phyloP scores from a whole-genome alignment of 2,329 filamentous ascomycete species.

The Trichoderma oligosporum region DNA sequence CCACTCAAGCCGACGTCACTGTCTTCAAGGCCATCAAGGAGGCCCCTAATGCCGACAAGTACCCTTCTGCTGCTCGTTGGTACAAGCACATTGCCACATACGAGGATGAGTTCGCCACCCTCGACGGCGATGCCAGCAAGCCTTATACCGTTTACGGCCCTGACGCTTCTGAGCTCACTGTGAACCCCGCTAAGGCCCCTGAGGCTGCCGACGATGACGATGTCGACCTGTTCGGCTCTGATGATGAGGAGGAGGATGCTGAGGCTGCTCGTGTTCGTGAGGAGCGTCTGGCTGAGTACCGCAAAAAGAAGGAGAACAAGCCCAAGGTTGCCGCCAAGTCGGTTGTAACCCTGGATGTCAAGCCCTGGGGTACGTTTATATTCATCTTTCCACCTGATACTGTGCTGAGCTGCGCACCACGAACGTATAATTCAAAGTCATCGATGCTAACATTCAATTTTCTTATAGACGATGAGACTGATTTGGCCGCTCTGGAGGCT shows the following conservation, averaged over 20 bases:
- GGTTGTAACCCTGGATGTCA: conserved; percentile 90
- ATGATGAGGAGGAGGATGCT: conserved; percentile 90
- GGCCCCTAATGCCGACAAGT: conserved; percentile 76
- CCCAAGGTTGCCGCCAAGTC: conserved; percentile 92
- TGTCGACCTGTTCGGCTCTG: conserved; percentile 88
- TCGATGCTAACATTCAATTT: no score
- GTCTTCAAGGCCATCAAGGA: conserved; percentile 84
- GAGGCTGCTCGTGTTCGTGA: conserved; percentile 81
- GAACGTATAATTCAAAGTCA: no score
- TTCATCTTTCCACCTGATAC: no score
- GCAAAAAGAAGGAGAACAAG: conserved; percentile 95
- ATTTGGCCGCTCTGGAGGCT: conserved; percentile 77
- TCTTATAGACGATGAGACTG: conserved; percentile 77
- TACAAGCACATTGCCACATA: conserved; percentile 97
- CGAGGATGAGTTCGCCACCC: conserved; percentile 85
- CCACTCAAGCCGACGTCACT: conserved; percentile 94
- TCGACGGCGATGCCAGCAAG: conserved; percentile 88
- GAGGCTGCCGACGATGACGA: conserved; percentile 72
- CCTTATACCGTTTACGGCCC: conserved; percentile 88
- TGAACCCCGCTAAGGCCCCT: conserved; percentile 83
- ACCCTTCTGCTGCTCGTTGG: conserved; percentile 92
- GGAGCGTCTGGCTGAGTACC: conserved; percentile 88
- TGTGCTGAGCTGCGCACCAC: no score
- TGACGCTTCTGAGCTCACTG: conserved; percentile 68
- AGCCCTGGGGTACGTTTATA: conserved; percentile 88